Percentiles rank a stretch among this genome's conserved stretches.
Conservation (phyloP, 2,329 filamentous ascomycete genomes). For the Knufia fluminis region DNA sequence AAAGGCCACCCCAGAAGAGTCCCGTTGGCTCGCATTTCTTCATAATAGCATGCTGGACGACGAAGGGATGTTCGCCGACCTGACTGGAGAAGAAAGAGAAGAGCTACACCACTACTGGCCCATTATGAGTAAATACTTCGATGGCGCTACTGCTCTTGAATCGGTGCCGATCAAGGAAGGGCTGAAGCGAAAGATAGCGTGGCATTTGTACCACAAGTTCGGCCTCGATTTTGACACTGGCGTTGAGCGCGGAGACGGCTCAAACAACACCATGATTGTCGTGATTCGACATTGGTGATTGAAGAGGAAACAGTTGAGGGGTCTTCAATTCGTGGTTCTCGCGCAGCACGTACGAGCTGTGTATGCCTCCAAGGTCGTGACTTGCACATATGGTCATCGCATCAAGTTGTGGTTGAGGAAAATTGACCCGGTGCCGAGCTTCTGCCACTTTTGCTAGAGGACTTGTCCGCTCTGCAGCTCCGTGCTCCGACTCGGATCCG, state of each 20-base stretch:
- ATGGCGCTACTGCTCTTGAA: constrained; percentile 75
- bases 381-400: no score
- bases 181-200: constrained; percentile 65
- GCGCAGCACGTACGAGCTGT: neutral
- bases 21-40: constrained; percentile 53
- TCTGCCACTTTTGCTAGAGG: no score
- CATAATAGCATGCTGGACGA: constrained; percentile 1
- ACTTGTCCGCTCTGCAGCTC: neutral
- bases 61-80: neutral
- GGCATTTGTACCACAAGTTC: constrained; percentile 49
- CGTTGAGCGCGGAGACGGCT: constrained; percentile 17
- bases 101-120: constrained; percentile 60
- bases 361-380: no score
- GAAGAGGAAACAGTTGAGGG: neutral
- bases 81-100: constrained; percentile 33
- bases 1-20: constrained; percentile 68
- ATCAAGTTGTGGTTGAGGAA: no score
- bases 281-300: constrained; percentile 19
- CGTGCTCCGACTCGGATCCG: neutral
- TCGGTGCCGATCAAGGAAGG: constrained; percentile 77
- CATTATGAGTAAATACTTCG: constrained; percentile 72
- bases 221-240: constrained; percentile 40
- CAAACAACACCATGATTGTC: constrained; percentile 17
- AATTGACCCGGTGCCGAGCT: no score
- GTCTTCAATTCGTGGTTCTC: neutral